Conservation (phyloP, 163 green algal genomes). For the Chlamydomonas reinhardtii region DNA sequence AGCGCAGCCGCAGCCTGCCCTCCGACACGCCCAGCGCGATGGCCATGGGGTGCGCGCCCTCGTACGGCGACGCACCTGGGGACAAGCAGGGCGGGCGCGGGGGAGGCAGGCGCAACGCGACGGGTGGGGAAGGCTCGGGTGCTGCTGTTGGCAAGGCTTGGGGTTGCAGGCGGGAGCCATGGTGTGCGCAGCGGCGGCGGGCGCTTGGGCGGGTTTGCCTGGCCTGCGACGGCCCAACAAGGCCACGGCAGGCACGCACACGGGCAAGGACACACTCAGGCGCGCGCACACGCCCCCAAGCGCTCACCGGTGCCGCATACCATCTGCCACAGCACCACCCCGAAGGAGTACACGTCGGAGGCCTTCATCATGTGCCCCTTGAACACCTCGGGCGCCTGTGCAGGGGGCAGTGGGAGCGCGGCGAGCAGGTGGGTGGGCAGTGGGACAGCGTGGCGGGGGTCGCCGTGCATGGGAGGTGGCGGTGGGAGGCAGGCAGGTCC, state of each 20-base stretch:
- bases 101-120: too few species aligned
- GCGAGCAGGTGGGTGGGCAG: too few species aligned
- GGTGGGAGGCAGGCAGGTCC: too few species aligned
- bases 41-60: constrained; percentile 32
- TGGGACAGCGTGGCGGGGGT: too few species aligned
- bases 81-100: not conserved
- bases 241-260: too few species aligned
- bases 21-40: constrained; percentile 37
- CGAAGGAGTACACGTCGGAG: constrained; percentile 33
- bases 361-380: constrained; percentile 38
- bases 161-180: too few species aligned
- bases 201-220: too few species aligned
- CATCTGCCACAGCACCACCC: constrained; percentile 40
- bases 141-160: not conserved
- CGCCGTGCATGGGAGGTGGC: too few species aligned
- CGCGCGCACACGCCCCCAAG: not conserved
- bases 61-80: constrained; percentile 15
- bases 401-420: too few species aligned
- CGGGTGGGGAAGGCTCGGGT: not conserved
- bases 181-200: too few species aligned
- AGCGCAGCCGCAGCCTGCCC: constrained; percentile 22
- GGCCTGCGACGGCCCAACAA: too few species aligned
- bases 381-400: constrained; percentile 41
- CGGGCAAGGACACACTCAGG: too few species aligned
- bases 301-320: constrained; percentile 30